Evolutionary conservation across 176 grass and related monocot species (phyloP).

Genomic region (Rhynchospora pubera): DNA sequence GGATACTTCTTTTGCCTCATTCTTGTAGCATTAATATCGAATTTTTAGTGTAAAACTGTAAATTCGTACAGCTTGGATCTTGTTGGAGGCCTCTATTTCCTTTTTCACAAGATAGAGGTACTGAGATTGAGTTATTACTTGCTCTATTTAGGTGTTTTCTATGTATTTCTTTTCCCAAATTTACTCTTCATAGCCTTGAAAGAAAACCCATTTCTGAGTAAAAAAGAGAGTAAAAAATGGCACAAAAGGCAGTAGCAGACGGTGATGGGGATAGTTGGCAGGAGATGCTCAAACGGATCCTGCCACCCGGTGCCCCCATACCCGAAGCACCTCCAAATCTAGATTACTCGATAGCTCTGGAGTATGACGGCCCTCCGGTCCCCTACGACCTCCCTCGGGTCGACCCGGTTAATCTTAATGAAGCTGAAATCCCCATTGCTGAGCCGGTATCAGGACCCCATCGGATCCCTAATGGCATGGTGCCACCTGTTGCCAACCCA

Average conservation of each 20-base stretch:
- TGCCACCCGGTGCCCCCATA: slow-evolving; percentile 70
- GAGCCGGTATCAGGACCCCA: slow-evolving; percentile 36
- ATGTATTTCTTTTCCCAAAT: slow-evolving; percentile 2
- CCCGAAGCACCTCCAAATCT: slow-evolving; percentile 61
- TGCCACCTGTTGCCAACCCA: slow-evolving; percentile 44
- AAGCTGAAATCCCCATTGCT: slow-evolving; percentile 50
- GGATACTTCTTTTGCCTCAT: not conserved
- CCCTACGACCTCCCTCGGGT: slow-evolving; percentile 73
- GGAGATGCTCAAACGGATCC: slow-evolving; percentile 58
- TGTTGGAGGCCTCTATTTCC: not conserved
- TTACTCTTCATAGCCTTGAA: not conserved
- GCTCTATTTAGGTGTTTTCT: not conserved
- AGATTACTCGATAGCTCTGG: slow-evolving; percentile 87
- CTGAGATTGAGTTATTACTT: not conserved
- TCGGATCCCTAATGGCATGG: slow-evolving; percentile 12
- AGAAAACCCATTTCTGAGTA: not conserved
- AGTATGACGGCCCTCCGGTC: slow-evolving; percentile 80
- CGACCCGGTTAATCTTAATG: slow-evolving; percentile 51
- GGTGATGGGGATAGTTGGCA: slow-evolving; percentile 45
- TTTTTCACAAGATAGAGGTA: not conserved
- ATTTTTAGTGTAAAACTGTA: not conserved
- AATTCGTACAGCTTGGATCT: not conserved
- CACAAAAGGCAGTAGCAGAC: slow-evolving; percentile 21
- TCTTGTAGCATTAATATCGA: not conserved
- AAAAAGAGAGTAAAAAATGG: slow-evolving; percentile 32